A percentile compares a stretch with the other conserved stretches of the same genome.
These are phyloP conservation scores for Bryoglossum gracile DNA, from an alignment of 495 filamentous ascomycete species.

Conservation along the genomic window DNA sequence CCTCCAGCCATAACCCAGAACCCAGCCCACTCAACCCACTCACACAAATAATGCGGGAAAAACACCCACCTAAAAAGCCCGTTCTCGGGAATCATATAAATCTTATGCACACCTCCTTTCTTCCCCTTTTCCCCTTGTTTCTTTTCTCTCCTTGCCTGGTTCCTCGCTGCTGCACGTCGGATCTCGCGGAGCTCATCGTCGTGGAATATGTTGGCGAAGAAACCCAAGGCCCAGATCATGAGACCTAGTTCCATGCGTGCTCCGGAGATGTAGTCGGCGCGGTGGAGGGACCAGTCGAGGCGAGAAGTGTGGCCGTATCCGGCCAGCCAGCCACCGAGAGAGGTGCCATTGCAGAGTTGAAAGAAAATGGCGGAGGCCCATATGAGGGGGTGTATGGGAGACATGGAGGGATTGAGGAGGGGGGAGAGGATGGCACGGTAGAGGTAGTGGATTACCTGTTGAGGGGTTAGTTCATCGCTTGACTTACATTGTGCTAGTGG, in stretches of 20 bases:
- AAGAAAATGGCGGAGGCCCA: constrained; percentile 55
- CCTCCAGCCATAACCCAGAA: constrained; percentile 64
- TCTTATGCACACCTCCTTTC: constrained; percentile 55
- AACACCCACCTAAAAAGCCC: constrained; percentile 78
- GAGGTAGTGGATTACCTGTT: constrained; percentile 64
- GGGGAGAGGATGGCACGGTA: constrained; percentile 83
- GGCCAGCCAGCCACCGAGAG: constrained; percentile 71
- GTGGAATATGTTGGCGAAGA: constrained; percentile 75
- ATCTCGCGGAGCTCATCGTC: constrained; percentile 76
- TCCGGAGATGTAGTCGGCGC: constrained; percentile 3
- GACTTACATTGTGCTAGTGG: constrained; percentile 7
- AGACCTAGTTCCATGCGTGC: constrained; percentile 38
- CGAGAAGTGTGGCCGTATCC: constrained; percentile 62
- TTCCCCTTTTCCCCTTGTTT: constrained; percentile 28
- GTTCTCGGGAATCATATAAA: constrained; percentile 79
- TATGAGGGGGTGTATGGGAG: constrained; percentile 66
- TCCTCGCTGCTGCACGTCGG: constrained; percentile 49
- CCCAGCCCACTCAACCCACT: constrained; percentile 95
- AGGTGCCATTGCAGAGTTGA: constrained; percentile 71
- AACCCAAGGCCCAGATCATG: constrained; percentile 56
- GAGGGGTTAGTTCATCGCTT: constrained; percentile 7
- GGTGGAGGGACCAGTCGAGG: constrained; percentile 44
- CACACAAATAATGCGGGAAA: constrained; percentile 87
- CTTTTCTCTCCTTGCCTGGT: constrained; percentile 33
- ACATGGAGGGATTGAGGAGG: constrained; percentile 81